phyloP scores from a whole-genome alignment of 139 green algal species.

The Chlorella sp. region DNA sequence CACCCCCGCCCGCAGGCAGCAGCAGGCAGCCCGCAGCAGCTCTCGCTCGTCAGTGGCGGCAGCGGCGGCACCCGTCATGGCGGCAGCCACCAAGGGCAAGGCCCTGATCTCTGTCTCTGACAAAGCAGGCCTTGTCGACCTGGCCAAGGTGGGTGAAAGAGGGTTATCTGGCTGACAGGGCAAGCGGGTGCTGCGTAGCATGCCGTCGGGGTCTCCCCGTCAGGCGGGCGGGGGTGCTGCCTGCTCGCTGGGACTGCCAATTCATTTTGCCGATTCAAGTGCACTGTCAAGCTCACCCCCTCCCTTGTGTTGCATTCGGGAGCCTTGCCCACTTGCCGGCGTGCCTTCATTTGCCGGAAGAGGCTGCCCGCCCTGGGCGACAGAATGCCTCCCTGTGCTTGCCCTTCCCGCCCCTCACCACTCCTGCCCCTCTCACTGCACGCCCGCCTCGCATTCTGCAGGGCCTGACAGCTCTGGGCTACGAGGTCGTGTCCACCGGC shows the following conservation, averaged over 20 bases:
- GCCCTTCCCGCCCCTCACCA: no score
- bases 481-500: conserved; percentile 95
- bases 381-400: no score
- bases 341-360: not conserved
- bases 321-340: no score
- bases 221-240: not conserved
- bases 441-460: conserved; percentile 30
- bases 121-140: conserved; percentile 83
- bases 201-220: no score
- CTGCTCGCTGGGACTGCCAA: no score
- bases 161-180: not conserved
- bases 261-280: no score
- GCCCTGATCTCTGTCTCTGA: conserved; percentile 95
- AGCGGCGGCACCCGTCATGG: conserved; percentile 21
- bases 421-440: no score
- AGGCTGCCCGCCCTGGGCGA: not conserved
- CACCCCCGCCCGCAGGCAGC: conserved; percentile 1
- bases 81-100: conserved; percentile 44
- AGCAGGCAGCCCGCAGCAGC: conserved; percentile 1
- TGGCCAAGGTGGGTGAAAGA: conserved; percentile 76
- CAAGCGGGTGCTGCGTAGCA: not conserved
- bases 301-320: no score
- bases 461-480: conserved; percentile 85
- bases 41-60: not conserved
- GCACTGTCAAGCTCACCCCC: no score